Conservation (phyloP, 176 grass and related monocot genomes). For the Puya raimondii region DNA sequence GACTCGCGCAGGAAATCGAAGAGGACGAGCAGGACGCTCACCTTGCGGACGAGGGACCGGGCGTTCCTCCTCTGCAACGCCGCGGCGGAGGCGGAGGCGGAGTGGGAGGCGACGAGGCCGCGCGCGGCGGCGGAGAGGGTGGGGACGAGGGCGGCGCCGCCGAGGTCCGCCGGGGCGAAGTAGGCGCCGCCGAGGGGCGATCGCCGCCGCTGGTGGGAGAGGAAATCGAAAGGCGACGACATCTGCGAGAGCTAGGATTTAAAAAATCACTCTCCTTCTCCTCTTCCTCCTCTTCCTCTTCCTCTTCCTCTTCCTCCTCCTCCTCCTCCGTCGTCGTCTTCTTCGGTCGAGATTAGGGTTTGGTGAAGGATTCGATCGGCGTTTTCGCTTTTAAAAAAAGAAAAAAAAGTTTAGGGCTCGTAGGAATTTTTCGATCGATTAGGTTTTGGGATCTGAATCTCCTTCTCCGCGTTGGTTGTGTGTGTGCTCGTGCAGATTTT, state of each 20-base stretch:
- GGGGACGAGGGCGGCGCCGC: constrained; percentile 38
- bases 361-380: background rate
- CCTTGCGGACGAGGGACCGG: constrained; percentile 24
- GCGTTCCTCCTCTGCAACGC: constrained; percentile 37
- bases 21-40: constrained; percentile 40
- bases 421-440: too few species aligned
- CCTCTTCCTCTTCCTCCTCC: background rate
- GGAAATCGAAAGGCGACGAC: constrained; percentile 67
- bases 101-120: background rate
- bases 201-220: constrained; percentile 36
- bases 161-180: constrained; percentile 45
- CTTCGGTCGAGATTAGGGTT: background rate
- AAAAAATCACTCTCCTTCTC: background rate
- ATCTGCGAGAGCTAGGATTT: background rate
- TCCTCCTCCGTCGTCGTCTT: background rate
- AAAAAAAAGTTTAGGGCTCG: too few species aligned
- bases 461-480: too few species aligned
- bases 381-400: background rate
- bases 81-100: background rate
- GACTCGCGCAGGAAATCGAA: constrained; percentile 29
- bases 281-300: background rate
- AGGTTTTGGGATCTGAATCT: too few species aligned
- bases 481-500: too few species aligned
- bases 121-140: constrained; percentile 38
- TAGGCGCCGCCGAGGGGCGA: constrained; percentile 59